Percentiles rank a stretch among this genome's conserved stretches.
Conservation (phyloP, 2,329 filamentous ascomycete species). For the Penicillium sp. region DNA sequence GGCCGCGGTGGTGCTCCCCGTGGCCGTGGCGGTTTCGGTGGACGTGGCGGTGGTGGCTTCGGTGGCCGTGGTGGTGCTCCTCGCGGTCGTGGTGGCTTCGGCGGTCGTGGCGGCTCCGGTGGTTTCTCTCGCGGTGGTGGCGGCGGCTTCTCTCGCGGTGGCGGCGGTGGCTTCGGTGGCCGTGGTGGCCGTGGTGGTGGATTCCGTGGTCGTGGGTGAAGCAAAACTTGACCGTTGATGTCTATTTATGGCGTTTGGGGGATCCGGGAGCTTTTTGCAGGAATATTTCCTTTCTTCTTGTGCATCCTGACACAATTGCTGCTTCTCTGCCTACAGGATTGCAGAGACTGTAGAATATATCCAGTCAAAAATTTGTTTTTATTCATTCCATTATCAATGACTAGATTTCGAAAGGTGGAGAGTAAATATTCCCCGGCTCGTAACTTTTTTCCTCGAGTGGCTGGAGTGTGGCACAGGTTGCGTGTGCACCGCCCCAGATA, state of each 20-base stretch:
- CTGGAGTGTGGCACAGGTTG: slow-evolving; percentile 19
- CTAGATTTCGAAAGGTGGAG: background rate
- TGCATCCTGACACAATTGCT: slow-evolving; percentile 36
- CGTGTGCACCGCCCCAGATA: slow-evolving; percentile 22
- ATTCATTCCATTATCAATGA: background rate
- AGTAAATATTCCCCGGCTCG: slow-evolving; percentile 4
- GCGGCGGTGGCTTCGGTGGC: slow-evolving; percentile 24
- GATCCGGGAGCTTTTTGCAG: slow-evolving; percentile 40
- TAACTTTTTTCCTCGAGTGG: slow-evolving; percentile 21
- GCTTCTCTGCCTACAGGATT: slow-evolving; percentile 19
- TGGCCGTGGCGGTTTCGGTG: slow-evolving; percentile 20
- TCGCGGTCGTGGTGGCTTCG: slow-evolving; percentile 22
- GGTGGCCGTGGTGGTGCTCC: slow-evolving; percentile 39
- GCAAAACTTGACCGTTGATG: slow-evolving; percentile 22
- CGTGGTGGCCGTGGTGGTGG: slow-evolving; percentile 16
- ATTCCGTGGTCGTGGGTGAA: slow-evolving; percentile 28
- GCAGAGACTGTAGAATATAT: slow-evolving; percentile 32
- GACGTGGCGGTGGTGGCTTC: slow-evolving; percentile 27
- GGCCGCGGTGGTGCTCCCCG: slow-evolving; percentile 34
- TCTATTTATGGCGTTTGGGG: slow-evolving; percentile 46
- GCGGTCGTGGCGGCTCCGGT: slow-evolving; percentile 18
- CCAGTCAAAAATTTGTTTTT: slow-evolving; percentile 26
- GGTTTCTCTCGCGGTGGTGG: slow-evolving; percentile 23
- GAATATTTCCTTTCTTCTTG: slow-evolving; percentile 38
- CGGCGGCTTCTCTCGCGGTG: slow-evolving; percentile 22